phyloP scores from a whole-genome alignment of 495 filamentous ascomycete genomes.

The Baudoinia panamericana region DNA sequence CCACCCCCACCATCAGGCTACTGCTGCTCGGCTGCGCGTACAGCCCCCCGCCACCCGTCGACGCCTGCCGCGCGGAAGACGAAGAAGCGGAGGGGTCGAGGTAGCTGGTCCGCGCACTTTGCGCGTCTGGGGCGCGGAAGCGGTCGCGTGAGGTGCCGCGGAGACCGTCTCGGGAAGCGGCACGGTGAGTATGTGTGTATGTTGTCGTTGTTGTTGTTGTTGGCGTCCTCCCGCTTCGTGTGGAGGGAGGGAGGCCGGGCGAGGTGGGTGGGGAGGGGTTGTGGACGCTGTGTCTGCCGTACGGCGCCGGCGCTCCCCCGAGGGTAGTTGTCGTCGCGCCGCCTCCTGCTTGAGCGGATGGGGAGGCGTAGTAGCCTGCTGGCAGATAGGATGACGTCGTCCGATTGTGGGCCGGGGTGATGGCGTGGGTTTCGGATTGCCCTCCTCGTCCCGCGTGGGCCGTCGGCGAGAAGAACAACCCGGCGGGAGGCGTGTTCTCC shows the following conservation, averaged over 20 bases:
- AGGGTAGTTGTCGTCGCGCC: conserved; percentile 37
- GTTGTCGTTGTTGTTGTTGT: too few species aligned
- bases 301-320: conserved; percentile 40
- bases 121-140: neutral
- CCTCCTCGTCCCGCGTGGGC: conserved; percentile 52
- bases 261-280: conserved; percentile 26
- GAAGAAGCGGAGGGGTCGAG: neutral
- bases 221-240: too few species aligned
- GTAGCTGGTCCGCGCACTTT: conserved; percentile 10
- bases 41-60: conserved; percentile 4
- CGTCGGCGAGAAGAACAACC: conserved; percentile 90
- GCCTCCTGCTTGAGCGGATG: conserved; percentile 38
- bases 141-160: neutral
- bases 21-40: conserved; percentile 16
- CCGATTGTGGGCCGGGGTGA: conserved; percentile 29
- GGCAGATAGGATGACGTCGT: conserved; percentile 60
- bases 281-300: conserved; percentile 35
- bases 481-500: conserved; percentile 36
- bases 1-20: conserved; percentile 19
- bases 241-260: conserved; percentile 54
- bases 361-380: conserved; percentile 80
- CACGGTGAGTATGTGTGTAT: conserved; percentile 2
- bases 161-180: conserved; percentile 7
- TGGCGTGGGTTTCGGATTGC: too few species aligned
- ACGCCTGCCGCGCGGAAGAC: neutral